phyloP scores from a whole-genome alignment of 495 filamentous ascomycete species.

The Symbiotaphrina buchneri region DNA sequence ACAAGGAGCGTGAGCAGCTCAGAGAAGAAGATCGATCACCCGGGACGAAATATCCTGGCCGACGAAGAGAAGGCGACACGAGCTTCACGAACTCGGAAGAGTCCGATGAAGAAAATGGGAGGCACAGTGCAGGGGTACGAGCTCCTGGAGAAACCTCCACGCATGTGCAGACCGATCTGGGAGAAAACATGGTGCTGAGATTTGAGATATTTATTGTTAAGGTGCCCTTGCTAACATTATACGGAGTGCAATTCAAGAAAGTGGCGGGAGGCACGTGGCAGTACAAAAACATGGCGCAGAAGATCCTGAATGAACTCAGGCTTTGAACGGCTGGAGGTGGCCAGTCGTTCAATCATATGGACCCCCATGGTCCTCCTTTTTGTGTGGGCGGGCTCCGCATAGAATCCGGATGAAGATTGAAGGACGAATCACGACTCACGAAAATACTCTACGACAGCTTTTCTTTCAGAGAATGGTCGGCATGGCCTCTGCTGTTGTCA shows the following conservation, averaged over 20 bases:
- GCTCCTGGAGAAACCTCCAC: slow-evolving; percentile 63
- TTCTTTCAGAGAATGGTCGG: no score
- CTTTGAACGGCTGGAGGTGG: slow-evolving; percentile 24
- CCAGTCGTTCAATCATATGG: no score
- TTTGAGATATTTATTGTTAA: slow-evolving; percentile 98
- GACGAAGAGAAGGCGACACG: slow-evolving; percentile 29
- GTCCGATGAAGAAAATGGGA: slow-evolving; percentile 44
- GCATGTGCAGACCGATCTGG: slow-evolving; percentile 68
- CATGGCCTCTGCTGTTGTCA: no score
- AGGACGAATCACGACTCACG: no score
- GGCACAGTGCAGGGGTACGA: slow-evolving; percentile 21
- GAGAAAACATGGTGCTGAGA: slow-evolving; percentile 52
- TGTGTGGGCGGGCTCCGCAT: no score
- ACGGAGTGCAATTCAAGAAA: slow-evolving; percentile 97
- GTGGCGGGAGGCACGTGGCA: slow-evolving; percentile 91
- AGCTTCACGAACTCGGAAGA: slow-evolving; percentile 64
- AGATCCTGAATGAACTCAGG: slow-evolving; percentile 72
- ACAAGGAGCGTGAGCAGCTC: slow-evolving; percentile 36
- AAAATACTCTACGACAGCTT: no score
- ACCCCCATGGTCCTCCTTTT: no score
- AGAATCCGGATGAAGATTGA: no score
- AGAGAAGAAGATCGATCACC: slow-evolving; percentile 24
- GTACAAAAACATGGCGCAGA: slow-evolving; percentile 93
- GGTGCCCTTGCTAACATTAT: slow-evolving; percentile 76
- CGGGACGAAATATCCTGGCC: slow-evolving; percentile 17